Evolutionary conservation across 805 yeast genomes (phyloP).

Genomic region (Yamadazyma sp.): DNA sequence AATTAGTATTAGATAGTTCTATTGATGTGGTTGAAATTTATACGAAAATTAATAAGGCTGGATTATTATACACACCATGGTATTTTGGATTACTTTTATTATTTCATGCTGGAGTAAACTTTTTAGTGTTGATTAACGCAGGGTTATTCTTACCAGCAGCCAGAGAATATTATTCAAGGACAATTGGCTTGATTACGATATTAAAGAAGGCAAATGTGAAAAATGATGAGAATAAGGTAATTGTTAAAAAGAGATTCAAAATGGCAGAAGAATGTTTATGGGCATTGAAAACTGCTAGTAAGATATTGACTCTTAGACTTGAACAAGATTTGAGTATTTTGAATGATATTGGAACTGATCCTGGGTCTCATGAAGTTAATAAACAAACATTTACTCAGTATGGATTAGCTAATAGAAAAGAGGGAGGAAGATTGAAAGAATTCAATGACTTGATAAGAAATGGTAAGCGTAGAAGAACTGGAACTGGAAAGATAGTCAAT

Average conservation of each 20-base stretch:
- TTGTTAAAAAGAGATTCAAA: constrained; percentile 33
- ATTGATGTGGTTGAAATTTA: constrained; percentile 28
- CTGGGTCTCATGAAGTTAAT: constrained; percentile 52
- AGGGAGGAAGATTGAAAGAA: constrained; percentile 5
- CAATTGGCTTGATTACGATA: constrained; percentile 21
- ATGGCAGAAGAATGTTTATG: constrained; percentile 64
- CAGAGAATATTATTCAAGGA: constrained; percentile 20
- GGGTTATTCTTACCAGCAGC: constrained; percentile 32
- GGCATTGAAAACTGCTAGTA: constrained; percentile 56
- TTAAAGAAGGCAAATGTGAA: constrained; percentile 29
- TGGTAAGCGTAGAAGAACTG: constrained; percentile 9
- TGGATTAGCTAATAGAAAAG: constrained; percentile 23
- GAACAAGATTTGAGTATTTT: constrained; percentile 38
- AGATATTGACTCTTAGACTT: constrained; percentile 45
- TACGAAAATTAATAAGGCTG: constrained; percentile 24
- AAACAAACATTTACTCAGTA: constrained; percentile 45
- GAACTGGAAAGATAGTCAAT: no score
- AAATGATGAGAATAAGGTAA: constrained; percentile 26
- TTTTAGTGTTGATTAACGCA: constrained; percentile 40
- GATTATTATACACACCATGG: constrained; percentile 47
- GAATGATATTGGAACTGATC: constrained; percentile 46
- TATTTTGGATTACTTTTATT: constrained; percentile 44
- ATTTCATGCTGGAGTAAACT: constrained; percentile 42
- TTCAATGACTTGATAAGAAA: constrained; percentile 10
- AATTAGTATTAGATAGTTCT: constrained; percentile 28